Base-by-base conservation (phyloP, 148 eudicot genomes). In the Tetragonia tetragonoides region DNA sequence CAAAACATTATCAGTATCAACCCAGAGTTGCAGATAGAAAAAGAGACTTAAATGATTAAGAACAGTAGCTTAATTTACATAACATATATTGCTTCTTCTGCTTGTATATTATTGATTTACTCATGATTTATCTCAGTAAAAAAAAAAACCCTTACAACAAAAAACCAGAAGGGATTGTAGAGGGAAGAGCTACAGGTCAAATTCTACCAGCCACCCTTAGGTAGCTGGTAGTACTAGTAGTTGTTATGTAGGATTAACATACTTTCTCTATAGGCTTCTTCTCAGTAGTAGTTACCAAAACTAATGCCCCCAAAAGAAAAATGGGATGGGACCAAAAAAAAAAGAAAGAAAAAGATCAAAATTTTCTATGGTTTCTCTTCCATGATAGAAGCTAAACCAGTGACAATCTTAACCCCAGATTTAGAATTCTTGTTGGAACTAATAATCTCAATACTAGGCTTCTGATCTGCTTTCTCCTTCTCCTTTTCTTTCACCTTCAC, bases 321-420 rank as follows among this genome's bases (percentile, higher is more conserved):
- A 44, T 62, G 75, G 44, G 15, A 47, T 80, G 67, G 73, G 62
- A 15, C 1, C 24, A 47, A 20, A 51, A 15, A 37, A 51, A 16
- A 64, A 66, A 72, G 68, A 76, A 65, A 49, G 18, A 75, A 47
- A 67, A 72, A 83, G 86, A 87, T 76, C 73, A 10, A 73, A 66
- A 75, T 67, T 46, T 77, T 46, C 83, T 68, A 81, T 53, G 80
- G 80, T 75, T 85, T 81, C 69, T 86, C 85, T 78, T 84, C 89
- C 40, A 85, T 86, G 49, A 88, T 75, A 2, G 88, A 88, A 84
- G 89, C 80, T 75, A 89, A 83, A 37, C 95, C 95, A 75, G 89
- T 86, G 64, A 89, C 77, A 16, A 87, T 57, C 78, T 87, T 89
- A 6, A 78, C 81, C 62, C 86, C 87, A 61, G 56, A 11, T 57